Evolutionary conservation across 768 basidiomycete species (phyloP).

Genomic region (Psilocybe cyanescens): DNA sequence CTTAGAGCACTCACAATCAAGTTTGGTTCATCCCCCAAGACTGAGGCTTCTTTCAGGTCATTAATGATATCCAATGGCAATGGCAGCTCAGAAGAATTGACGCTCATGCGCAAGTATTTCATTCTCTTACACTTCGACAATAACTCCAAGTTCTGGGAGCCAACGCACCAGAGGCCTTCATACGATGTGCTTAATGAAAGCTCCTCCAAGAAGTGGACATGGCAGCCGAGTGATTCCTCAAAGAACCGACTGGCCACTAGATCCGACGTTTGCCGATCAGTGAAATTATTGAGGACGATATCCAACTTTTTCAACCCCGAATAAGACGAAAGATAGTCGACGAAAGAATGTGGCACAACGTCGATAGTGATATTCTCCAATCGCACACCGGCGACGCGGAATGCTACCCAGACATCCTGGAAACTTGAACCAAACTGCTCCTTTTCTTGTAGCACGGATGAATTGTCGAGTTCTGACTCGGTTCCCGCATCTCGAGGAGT

Average conservation of each 20-base stretch:
- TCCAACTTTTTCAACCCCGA: background rate
- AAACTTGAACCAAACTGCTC: background rate
- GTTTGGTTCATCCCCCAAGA: background rate
- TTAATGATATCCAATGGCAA: no score
- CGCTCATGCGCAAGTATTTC: background rate
- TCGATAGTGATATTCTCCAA: background rate
- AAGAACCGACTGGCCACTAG: background rate
- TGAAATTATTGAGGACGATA: background rate
- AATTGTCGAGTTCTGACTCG: background rate
- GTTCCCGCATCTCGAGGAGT: background rate
- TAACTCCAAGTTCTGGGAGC: background rate
- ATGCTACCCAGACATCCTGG: background rate
- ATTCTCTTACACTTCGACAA: background rate
- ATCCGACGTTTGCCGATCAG: background rate
- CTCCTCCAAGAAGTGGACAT: background rate
- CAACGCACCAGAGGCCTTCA: slow-evolving; percentile 6
- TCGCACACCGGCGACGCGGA: background rate
- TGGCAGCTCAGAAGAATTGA: background rate
- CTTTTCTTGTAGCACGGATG: background rate
- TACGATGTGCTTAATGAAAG: background rate
- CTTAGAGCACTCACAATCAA: background rate
- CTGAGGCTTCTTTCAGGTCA: no score
- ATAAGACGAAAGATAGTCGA: slow-evolving; percentile 1
- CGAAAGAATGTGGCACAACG: background rate
- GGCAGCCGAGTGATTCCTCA: background rate